Base-by-base conservation (phyloP, 2,329 filamentous ascomycete species). In the Colletotrichum sojae region DNA sequence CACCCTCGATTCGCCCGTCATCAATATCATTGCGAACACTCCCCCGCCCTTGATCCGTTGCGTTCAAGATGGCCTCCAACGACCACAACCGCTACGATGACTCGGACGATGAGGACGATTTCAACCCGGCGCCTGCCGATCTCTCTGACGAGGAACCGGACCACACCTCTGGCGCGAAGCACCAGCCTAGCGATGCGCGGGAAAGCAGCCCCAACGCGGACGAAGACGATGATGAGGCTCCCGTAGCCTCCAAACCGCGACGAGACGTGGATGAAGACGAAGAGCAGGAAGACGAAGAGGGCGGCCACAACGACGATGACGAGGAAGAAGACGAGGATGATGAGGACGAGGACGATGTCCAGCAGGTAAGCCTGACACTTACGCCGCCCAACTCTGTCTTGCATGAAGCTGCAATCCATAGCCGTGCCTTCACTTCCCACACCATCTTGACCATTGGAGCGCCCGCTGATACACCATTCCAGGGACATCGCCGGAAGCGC, bases 61-160 rank as follows among this genome's bases (percentile, higher is more conserved):
- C 40, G 45, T 63, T 20, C 73, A 82, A 75, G 67, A 88, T 88
- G 85, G 81, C 84, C 70, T 81, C 82, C 48, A 83, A 81, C 75
- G 82, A 85, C 63, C 79, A 76, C 73, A 80, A 83, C 70, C 83
- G 84, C 71, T 86, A 83, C 76, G 85, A 89, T 75, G 89, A 91
- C 70, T 91, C 88, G 69, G 92, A 93, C 64, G 93, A 96, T 58
- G 94, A 97, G 74, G 91, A 93, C 70, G 92, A 95, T 79, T 97
- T 98, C 86, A 97, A 97, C 79, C 95, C 94, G 58, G 89, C 87
- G 56, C 91, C 92, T 20, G 91, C 89, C 69, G 89, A 94, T 67
- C 76, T 89, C 40, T 96, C 93, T 3, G 93, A 95, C 73, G 90
- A 90, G 57, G 92, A 94, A 69, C 86, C 84, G 22, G 81, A 79